Evolutionary conservation across 345 rosid genomes (phyloP).

Genomic region (Garcia nutans): DNA sequence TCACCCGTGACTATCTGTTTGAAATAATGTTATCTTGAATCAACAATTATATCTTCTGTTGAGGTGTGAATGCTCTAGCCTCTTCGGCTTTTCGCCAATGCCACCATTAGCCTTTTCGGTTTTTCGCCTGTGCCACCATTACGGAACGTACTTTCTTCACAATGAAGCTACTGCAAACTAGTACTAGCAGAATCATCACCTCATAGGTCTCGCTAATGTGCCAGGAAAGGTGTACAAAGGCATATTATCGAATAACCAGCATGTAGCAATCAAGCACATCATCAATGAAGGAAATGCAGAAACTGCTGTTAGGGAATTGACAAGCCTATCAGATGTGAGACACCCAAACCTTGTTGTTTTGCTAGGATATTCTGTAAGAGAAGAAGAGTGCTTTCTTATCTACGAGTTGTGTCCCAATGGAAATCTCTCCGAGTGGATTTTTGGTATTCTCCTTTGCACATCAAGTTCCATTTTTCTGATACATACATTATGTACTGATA

Average conservation of each 20-base stretch:
- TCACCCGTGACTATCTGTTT: background rate
- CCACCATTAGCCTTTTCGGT: too few relatives aligned
- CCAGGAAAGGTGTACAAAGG: constrained; percentile 56
- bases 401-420: constrained; percentile 52
- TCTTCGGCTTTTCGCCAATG: too few relatives aligned
- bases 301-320: constrained; percentile 51
- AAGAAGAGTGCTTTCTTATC: constrained; percentile 47
- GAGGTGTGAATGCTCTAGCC: too few relatives aligned
- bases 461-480: background rate
- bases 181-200: background rate
- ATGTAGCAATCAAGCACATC: constrained; percentile 48
- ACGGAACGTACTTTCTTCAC: background rate
- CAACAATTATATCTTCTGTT: too few relatives aligned
- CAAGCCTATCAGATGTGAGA: constrained; percentile 32
- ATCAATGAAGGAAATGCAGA: constrained; percentile 41
- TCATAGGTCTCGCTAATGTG: background rate
- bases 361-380: constrained; percentile 41
- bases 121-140: too few relatives aligned
- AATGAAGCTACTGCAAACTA: background rate
- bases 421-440: constrained; percentile 51
- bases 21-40: too few relatives aligned
- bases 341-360: constrained; percentile 46
- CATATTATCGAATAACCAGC: constrained; percentile 31
- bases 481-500: background rate
- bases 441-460: constrained; percentile 24